These are phyloP conservation scores for Ampelocalamus luodianensis DNA, from an alignment of 176 grass and related monocot genomes.

Conservation along the genomic window DNA sequence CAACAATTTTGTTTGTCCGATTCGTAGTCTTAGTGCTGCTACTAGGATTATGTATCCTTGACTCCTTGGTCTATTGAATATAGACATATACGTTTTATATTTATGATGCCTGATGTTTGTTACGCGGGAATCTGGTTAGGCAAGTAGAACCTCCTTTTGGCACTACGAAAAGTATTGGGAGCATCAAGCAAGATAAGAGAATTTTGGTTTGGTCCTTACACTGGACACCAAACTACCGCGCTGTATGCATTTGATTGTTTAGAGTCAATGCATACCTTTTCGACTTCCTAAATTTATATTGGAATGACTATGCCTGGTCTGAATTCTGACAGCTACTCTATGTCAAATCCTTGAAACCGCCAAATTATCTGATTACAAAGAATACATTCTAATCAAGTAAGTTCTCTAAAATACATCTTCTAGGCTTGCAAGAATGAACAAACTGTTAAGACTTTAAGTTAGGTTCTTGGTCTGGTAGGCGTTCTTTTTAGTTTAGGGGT, in stretches of 20 bases:
- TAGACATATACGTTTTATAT: not conserved
- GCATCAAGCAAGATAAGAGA: not conserved
- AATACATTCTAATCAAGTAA: not conserved
- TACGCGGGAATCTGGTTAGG: not conserved
- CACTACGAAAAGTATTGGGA: not conserved
- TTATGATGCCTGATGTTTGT: not conserved
- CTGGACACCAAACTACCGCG: not conserved
- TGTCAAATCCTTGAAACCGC: not conserved
- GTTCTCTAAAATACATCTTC: not conserved
- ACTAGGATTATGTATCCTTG: not conserved
- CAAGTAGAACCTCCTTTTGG: not conserved
- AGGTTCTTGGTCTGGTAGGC: not conserved
- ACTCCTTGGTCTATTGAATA: not conserved
- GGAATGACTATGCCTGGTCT: not conserved
- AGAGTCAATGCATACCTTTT: not conserved
- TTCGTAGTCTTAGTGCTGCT: not conserved
- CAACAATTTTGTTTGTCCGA: constrained; percentile 9
- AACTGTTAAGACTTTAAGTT: not conserved
- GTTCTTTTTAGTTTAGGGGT: not conserved
- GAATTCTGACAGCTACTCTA: not conserved
- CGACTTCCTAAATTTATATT: not conserved
- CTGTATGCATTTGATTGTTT: not conserved
- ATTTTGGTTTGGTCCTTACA: not conserved
- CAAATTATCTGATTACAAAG: not conserved
- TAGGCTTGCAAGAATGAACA: not conserved